Conservation (phyloP, 1,284 basidiomycete species). For the Heterobasidion irregulare region DNA sequence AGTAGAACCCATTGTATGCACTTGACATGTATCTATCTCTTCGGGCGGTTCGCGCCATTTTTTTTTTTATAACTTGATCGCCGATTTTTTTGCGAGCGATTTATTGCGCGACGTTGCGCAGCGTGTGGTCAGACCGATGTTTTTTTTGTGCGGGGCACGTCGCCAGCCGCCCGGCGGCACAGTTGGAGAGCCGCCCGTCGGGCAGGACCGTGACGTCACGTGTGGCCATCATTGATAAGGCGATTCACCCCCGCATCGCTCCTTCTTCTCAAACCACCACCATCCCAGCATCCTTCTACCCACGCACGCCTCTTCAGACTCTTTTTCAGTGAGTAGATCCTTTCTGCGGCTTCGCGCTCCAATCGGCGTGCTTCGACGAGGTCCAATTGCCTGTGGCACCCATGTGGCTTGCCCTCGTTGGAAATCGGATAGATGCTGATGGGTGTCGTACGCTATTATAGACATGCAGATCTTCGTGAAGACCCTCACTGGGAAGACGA, state of each 20-base stretch:
- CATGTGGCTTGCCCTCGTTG: too few relatives aligned
- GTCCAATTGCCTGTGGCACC: too few relatives aligned
- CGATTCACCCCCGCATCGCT: background rate
- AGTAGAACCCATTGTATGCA: too few relatives aligned
- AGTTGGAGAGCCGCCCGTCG: background rate
- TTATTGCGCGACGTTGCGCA: too few relatives aligned
- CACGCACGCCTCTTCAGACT: background rate
- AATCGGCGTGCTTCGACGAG: too few relatives aligned
- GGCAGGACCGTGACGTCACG: background rate
- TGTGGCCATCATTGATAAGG: background rate
- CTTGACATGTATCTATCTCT: too few relatives aligned
- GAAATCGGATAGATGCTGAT: background rate
- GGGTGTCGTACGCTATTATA: background rate
- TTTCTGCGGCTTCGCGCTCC: background rate
- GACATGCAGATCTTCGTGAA: constrained; percentile 49
- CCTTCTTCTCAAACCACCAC: background rate
- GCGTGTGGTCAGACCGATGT: too few relatives aligned
- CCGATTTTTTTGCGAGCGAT: too few relatives aligned
- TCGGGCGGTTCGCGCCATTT: too few relatives aligned
- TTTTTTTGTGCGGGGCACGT: too few relatives aligned
- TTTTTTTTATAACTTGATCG: too few relatives aligned
- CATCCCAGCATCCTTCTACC: background rate
- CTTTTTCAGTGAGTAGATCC: background rate
- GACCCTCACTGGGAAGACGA: constrained; percentile 69
- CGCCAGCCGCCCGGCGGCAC: too few relatives aligned